Evolutionary conservation across 176 grass and related monocot genomes (phyloP), one percentile per base, ranked within the genome.

Genomic region (Oryza glumipatula): DNA sequence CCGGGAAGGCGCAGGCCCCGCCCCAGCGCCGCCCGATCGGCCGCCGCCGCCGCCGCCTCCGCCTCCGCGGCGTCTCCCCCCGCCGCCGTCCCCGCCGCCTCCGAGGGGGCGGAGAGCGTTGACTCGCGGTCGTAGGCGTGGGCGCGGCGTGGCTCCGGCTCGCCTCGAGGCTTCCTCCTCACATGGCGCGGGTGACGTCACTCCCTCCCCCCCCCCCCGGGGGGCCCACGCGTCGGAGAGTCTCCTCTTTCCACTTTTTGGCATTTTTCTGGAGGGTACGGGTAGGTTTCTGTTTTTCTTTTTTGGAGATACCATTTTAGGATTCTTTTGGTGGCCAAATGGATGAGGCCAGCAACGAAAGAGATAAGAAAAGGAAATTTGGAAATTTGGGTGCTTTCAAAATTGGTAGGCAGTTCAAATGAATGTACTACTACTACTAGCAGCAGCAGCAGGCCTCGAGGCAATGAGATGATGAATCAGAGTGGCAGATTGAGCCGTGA

Each of bases 1-100:
- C 85, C 93, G 5, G 91, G 91, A 22, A 88, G 93, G 5, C 89
- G 93, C 54, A 88, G 87, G 78, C 82, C 75, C 3, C 89, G 96
- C 19, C 88, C 89, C 7, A 49, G 26, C 84, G 91, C 33, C 78
- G 89, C 26, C 81, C 91, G 84, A 92, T 96, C 90, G 91, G 82
- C 52, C 77, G 84, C 82, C 80, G 92, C 77, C 54, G 86, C 85
- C 78, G 76, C 86, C 61, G 84, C 54, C 30, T 32, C 30, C 75
- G 61, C 74, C 82, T 82, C 65, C 51, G 66, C 83, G 48, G 91
- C 80, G 71, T 72, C 90, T 86, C 73, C 86, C 91, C 89, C 16
- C 16, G 52, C 52, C 0, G 52, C 75, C 84, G 66, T 82, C 89
- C 86, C 91, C 19, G 52, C 71, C 84, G 66, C 84, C 89, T 88